Evolutionary conservation across 1,139 yeast genomes (phyloP).

Genomic region (Blastobotrys raffinosifermentans): DNA sequence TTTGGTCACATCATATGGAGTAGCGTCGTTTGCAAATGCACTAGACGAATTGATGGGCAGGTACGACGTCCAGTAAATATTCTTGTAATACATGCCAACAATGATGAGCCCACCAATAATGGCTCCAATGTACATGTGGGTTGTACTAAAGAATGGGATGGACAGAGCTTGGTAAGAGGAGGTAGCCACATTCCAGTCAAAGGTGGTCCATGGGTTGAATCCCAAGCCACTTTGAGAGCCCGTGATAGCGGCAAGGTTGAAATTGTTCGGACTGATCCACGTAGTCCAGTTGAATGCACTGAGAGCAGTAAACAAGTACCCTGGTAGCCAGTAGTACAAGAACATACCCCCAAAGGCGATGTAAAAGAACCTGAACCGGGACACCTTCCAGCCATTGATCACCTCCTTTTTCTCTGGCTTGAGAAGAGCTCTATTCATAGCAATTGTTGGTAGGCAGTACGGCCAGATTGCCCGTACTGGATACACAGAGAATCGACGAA

Average conservation of each 20-base stretch:
- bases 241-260: conserved; percentile 47
- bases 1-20: conserved; percentile 36
- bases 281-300: conserved; percentile 54
- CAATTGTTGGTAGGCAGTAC: conserved; percentile 37
- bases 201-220: conserved; percentile 47
- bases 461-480: conserved; percentile 51
- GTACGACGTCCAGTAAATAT: conserved; percentile 46
- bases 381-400: conserved; percentile 42
- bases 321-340: conserved; percentile 55
- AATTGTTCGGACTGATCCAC: conserved; percentile 54
- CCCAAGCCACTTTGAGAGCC: conserved; percentile 55
- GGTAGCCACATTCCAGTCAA: conserved; percentile 46
- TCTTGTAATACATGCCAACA: conserved; percentile 43
- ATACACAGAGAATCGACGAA: conserved; percentile 41
- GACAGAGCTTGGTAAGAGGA: conserved; percentile 33
- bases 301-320: conserved; percentile 45
- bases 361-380: conserved; percentile 41
- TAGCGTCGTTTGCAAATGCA: conserved; percentile 44
- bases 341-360: conserved; percentile 35
- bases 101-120: conserved; percentile 40
- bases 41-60: conserved; percentile 47
- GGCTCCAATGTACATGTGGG: conserved; percentile 40
- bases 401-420: conserved; percentile 26
- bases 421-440: conserved; percentile 35
- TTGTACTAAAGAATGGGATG: conserved; percentile 42